Evolutionary conservation across 2,329 filamentous ascomycete species (phyloP), one percentile per base, ranked within the genome.

Genomic region (Fusarium nurragi): DNA sequence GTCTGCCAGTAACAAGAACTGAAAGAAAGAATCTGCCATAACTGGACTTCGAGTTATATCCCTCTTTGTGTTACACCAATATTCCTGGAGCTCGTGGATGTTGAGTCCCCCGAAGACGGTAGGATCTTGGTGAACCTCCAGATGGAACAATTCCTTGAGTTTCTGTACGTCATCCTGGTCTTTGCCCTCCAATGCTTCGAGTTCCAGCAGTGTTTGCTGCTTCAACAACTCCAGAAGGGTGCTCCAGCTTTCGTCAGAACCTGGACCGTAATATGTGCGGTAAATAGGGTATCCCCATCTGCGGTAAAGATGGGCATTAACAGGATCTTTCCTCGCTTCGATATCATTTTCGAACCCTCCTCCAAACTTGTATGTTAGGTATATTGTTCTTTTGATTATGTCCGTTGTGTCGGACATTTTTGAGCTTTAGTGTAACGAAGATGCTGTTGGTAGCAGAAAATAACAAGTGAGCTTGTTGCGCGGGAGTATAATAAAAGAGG

Each of bases 271-370:
- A 25, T 60, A 40, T 1, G 47, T 60, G 34, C 59, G 50, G 25
- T 65, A 63, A 16, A 65, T 60, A 9, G 50, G 38, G 21, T 55
- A 63, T 5, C 59, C 62, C 50, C 59, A 65, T 1, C 25, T 30
- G 12, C 28, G 14, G 25, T 52, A 60, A 3, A 38, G 32, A 13
- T 60, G 23, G 12, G 54, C 49, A 22, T 56, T 65, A n/a, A n/a
- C 22, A 5, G 39, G 39, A 19, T 41, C 26, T 28, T 43, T 43
- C 18, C 23, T 43, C 4, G 16, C 39, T 2, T 25, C 39, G 9
- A 25, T 23, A 5, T 19, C 23, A 3, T 18, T 26, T 19, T 28
- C 23, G 4, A 18, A 18, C 10, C 6, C 39, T 14, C 11, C 16
- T 5, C 16, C 10, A 43, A 12, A 25, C 10, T 25, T 12, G 23